A percentile compares a stretch with the other conserved stretches of the same genome.
phyloP scores from a whole-genome alignment of 768 basidiomycete genomes.

The Podaxis sp. region DNA sequence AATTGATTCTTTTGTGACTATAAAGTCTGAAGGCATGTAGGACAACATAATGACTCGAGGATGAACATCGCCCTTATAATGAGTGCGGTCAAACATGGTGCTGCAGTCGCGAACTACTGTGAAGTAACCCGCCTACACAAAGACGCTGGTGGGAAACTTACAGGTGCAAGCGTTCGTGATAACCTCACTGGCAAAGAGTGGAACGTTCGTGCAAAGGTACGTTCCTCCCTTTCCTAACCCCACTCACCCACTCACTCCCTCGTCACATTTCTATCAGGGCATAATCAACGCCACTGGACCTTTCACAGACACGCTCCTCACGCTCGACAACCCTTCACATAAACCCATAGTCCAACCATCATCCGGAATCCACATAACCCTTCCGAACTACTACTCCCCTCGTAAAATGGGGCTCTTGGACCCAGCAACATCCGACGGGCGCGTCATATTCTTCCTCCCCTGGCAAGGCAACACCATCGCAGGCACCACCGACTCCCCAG shows the following conservation, averaged over 20 bases:
- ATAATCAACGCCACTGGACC: slow-evolving; percentile 98
- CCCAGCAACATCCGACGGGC: slow-evolving; percentile 92
- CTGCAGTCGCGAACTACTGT: slow-evolving; percentile 85
- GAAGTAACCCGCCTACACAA: slow-evolving; percentile 83
- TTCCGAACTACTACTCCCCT: slow-evolving; percentile 96
- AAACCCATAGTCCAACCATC: slow-evolving; percentile 90
- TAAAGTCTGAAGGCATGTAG: slow-evolving; percentile 34
- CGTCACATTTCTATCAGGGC: slow-evolving; percentile 45
- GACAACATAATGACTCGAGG: slow-evolving; percentile 96
- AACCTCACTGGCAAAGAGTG: slow-evolving; percentile 81
- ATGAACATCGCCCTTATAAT: slow-evolving; percentile 97
- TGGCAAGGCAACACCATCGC: slow-evolving; percentile 99
- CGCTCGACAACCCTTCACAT: slow-evolving; percentile 75
- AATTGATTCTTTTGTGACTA: too few relatives aligned
- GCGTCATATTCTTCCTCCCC: slow-evolving; percentile 98
- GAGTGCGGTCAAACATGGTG: slow-evolving; percentile 92
- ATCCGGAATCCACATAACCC: slow-evolving; percentile 92
- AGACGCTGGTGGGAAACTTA: slow-evolving; percentile 58
- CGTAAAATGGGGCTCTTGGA: slow-evolving; percentile 94
- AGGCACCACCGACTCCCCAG: slow-evolving; percentile 90
- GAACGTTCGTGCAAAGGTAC: slow-evolving; percentile 77
- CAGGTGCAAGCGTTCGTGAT: slow-evolving; percentile 78
- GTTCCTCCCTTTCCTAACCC: slow-evolving; percentile 3
- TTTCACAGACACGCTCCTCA: slow-evolving; percentile 82
- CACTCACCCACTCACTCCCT: not conserved